Base-by-base conservation (phyloP, 1,284 basidiomycete species). In the Ustilago esculenta region DNA sequence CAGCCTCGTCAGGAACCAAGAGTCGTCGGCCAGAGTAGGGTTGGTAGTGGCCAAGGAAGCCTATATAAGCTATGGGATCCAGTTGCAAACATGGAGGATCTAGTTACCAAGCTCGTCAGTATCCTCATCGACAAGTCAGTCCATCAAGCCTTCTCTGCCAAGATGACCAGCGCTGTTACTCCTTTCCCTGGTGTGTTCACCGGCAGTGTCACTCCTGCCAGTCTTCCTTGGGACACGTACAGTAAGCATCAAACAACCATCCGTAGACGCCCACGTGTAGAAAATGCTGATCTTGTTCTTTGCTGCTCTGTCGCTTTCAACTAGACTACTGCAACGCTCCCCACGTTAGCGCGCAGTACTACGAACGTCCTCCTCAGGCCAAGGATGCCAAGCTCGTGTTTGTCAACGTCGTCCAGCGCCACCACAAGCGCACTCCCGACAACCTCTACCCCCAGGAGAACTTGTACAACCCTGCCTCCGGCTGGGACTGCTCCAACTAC, bases 371-470 rank as follows among this genome's bases (percentile, higher is more conserved):
- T 9, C 21, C 45, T 12, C 47, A 68, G 33, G 61, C 61, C 30
- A 29, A 53, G n/a, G 47, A 56, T 29, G 72, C 72, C 29, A 43
- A 71, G 55, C 58, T 75, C 18, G 59, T 73, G 33, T 63, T 58
- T 43, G 52, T 75, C 55, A 73, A 57, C 45, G 56, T 69, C 18
- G 58, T 75, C 24, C 73, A 75, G 45, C 61, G 73, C 21, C 73
- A 75, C 36, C 60, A 68, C 55, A 75, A 75, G 58, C 65, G 73
- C 6, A 73, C 70, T 1, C 85, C 85, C 1, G 85, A 85, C 67
- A 85, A 85, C 61, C 68, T 87, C 8, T 85, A 85, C 50, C 86
- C 86, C 0, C 67, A 83, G 17, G 86, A 87, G 67, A 83, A 80
- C 42, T 73, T 76, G 23, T 80, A 86, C 50, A 86, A 87, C 57